phyloP scores from a whole-genome alignment of 1,139 yeast genomes.

The Candida freyschussii region DNA sequence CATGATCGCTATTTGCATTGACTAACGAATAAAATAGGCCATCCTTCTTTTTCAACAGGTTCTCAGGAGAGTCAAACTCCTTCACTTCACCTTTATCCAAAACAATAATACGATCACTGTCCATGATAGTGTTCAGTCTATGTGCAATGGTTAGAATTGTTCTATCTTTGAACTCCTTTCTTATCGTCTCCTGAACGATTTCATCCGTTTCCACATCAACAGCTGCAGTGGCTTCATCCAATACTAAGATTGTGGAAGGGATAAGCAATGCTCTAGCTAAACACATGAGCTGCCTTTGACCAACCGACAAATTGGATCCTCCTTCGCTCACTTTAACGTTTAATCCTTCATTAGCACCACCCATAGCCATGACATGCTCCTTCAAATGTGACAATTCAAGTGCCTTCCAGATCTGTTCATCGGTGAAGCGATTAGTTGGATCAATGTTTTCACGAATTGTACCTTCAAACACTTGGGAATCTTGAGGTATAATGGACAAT shows the following conservation, averaged over 20 bases:
- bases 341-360: slow-evolving; percentile 41
- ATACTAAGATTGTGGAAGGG: slow-evolving; percentile 69
- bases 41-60: slow-evolving; percentile 58
- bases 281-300: slow-evolving; percentile 90
- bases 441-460: slow-evolving; percentile 84
- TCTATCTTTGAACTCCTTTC: slow-evolving; percentile 78
- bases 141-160: slow-evolving; percentile 95
- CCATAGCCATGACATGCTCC: slow-evolving; percentile 64
- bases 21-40: slow-evolving; percentile 70
- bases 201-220: slow-evolving; percentile 95
- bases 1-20: slow-evolving; percentile 17
- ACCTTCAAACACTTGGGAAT: slow-evolving; percentile 94
- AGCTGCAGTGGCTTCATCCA: slow-evolving; percentile 97
- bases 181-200: slow-evolving; percentile 79
- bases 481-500: slow-evolving; percentile 92
- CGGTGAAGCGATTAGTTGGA: slow-evolving; percentile 66
- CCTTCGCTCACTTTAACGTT: slow-evolving; percentile 71
- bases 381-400: slow-evolving; percentile 82
- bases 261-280: slow-evolving; percentile 82
- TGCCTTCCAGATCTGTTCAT: slow-evolving; percentile 81
- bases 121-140: slow-evolving; percentile 88
- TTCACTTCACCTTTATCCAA: slow-evolving; percentile 80
- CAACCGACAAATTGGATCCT: slow-evolving; percentile 83
- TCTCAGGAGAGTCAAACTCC: slow-evolving; percentile 80
- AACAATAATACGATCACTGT: slow-evolving; percentile 83